Conservation (phyloP, 2,329 filamentous ascomycete species). For the Fusarium chuoi region DNA sequence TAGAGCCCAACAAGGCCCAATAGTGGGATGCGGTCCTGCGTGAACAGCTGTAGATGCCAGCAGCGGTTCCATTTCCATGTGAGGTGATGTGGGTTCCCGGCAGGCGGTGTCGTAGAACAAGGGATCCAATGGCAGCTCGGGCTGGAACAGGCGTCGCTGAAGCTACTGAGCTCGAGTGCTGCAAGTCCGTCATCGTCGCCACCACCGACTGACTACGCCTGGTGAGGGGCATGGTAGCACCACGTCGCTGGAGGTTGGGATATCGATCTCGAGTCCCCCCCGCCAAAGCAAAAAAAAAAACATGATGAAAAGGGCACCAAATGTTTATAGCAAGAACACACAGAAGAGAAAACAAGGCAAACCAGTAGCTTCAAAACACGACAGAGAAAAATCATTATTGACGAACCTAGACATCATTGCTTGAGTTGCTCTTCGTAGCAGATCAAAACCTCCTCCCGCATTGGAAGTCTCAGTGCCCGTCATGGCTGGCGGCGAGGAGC, state of each 20-base stretch:
- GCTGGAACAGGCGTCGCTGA: constrained; percentile 36
- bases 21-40: constrained; percentile 24
- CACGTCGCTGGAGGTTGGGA: constrained; percentile 16
- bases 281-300: background rate
- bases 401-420: constrained; percentile 72
- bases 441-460: constrained; percentile 63
- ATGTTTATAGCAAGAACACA: constrained; percentile 27
- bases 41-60: constrained; percentile 18
- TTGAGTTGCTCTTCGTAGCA: constrained; percentile 69
- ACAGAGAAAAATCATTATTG: constrained; percentile 35
- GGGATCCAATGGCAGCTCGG: constrained; percentile 34
- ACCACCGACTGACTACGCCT: constrained; percentile 11
- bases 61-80: constrained; percentile 35
- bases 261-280: constrained; percentile 1
- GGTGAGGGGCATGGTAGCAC: constrained; percentile 28
- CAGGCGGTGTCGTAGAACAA: constrained; percentile 36
- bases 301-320: constrained; percentile 6
- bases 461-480: constrained; percentile 59
- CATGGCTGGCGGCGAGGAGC: constrained; percentile 56
- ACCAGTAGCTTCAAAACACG: constrained; percentile 31
- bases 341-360: constrained; percentile 2
- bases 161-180: constrained; percentile 31
- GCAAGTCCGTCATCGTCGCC: constrained; percentile 33
- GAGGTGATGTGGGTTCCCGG: constrained; percentile 32
- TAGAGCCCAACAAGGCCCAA: constrained; percentile 33